These are phyloP conservation scores for Globisporangium orthogonon DNA, from an alignment of 352 stramenopile genomes.

Conservation along the genomic window DNA sequence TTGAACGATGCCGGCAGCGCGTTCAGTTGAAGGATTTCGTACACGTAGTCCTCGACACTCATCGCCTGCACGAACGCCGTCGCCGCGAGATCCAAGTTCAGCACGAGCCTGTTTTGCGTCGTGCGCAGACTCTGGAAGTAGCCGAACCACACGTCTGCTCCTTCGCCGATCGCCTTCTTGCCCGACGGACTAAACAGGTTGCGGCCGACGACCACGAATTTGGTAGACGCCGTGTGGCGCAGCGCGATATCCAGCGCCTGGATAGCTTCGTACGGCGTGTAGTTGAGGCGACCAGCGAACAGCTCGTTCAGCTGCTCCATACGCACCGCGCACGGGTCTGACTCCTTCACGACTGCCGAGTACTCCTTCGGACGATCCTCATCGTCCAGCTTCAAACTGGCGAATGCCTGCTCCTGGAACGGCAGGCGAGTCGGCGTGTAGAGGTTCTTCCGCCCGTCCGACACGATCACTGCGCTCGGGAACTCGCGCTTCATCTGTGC, in stretches of 20 bases:
- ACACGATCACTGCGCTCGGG: conserved; percentile 30
- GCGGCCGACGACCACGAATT: conserved; percentile 47
- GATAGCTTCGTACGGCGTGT: conserved; percentile 68
- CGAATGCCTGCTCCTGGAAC: conserved; percentile 40
- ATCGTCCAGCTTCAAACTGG: conserved; percentile 26
- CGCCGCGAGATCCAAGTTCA: conserved; percentile 68
- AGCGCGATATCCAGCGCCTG: conserved; percentile 65
- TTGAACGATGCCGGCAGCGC: conserved; percentile 25
- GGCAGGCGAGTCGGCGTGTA: conserved; percentile 38
- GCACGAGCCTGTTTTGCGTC: conserved; percentile 54
- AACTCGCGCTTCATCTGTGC: conserved; percentile 29
- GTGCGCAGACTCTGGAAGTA: conserved; percentile 70
- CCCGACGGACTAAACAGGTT: conserved; percentile 40
- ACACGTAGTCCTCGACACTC: conserved; percentile 43
- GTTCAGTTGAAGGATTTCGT: conserved; percentile 20
- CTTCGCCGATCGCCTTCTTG: conserved; percentile 50
- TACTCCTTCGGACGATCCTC: conserved; percentile 39
- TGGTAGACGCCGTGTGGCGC: conserved; percentile 45
- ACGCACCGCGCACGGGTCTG: conserved; percentile 49
- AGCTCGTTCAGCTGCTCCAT: conserved; percentile 56
- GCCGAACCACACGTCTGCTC: conserved; percentile 58
- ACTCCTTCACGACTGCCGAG: conserved; percentile 42
- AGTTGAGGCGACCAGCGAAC: conserved; percentile 51
- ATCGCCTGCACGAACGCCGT: conserved; percentile 68
- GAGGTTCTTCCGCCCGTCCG: conserved; percentile 50